Evolutionary conservation across 768 basidiomycete genomes (phyloP).

Genomic region (Epithele typhae): DNA sequence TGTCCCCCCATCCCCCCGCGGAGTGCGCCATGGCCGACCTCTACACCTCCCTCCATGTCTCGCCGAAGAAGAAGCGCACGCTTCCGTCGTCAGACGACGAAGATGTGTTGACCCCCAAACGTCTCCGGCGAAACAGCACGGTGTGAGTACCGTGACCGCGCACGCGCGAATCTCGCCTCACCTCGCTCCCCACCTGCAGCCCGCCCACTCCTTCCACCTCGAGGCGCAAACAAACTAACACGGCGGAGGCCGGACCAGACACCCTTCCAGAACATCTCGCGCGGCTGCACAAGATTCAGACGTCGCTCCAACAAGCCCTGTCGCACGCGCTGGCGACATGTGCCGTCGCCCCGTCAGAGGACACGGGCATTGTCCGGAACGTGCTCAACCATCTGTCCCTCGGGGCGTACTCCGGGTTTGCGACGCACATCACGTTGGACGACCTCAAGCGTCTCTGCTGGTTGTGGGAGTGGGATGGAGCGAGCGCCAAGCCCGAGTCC

Average conservation of each 20-base stretch:
- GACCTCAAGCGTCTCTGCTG: slow-evolving; percentile 78
- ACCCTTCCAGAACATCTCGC: slow-evolving; percentile 52
- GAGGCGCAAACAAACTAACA: slow-evolving; percentile 28
- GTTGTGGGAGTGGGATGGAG: slow-evolving; percentile 85
- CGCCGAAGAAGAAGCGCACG: slow-evolving; percentile 66
- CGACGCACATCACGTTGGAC: slow-evolving; percentile 57
- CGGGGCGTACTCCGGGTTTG: slow-evolving; percentile 61
- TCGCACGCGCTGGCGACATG: slow-evolving; percentile 84
- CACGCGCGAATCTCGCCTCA: background rate
- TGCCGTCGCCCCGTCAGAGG: slow-evolving; percentile 70
- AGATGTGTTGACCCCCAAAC: slow-evolving; percentile 61
- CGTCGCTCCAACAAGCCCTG: slow-evolving; percentile 73
- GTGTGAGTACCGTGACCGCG: slow-evolving; percentile 1
- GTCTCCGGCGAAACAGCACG: slow-evolving; percentile 38
- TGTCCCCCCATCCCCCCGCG: background rate
- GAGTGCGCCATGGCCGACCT: slow-evolving; percentile 49
- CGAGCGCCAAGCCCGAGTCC: slow-evolving; percentile 30
- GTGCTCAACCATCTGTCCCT: slow-evolving; percentile 76
- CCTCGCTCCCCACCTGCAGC: slow-evolving; percentile 27
- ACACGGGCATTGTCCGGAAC: slow-evolving; percentile 71
- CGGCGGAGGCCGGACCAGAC: slow-evolving; percentile 16
- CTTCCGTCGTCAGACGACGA: slow-evolving; percentile 49
- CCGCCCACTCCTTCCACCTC: slow-evolving; percentile 53
- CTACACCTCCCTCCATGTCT: slow-evolving; percentile 58
- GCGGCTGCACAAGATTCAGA: slow-evolving; percentile 61